These are phyloP conservation scores for Blastocystis sp. DNA, from an alignment of 352 stramenopile species.

Conservation along the genomic window DNA sequence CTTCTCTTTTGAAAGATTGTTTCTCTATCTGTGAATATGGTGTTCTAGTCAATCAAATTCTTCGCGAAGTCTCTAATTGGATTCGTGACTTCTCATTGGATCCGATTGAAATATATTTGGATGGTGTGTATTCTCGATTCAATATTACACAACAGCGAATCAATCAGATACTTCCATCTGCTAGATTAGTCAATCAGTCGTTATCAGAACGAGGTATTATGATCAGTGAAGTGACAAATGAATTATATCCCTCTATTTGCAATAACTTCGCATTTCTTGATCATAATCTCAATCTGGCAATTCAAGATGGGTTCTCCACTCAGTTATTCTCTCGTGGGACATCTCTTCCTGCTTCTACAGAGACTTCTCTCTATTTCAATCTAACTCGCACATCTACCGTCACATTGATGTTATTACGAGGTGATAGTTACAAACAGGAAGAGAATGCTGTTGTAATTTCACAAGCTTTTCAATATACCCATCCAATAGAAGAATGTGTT, in stretches of 20 bases:
- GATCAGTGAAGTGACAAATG: not conserved
- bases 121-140: not conserved
- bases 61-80: not conserved
- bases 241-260: not conserved
- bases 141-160: not conserved
- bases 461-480: not conserved
- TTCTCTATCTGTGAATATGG: too few relatives aligned
- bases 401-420: not conserved
- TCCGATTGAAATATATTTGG: too few relatives aligned
- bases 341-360: not conserved
- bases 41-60: not conserved
- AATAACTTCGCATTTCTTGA: conserved; percentile 43
- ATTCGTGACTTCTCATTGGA: too few relatives aligned
- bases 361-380: not conserved
- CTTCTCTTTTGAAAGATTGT: not conserved
- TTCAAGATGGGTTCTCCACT: conserved; percentile 42
- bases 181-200: not conserved
- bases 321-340: not conserved
- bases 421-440: not conserved
- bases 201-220: not conserved
- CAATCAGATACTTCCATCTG: not conserved
- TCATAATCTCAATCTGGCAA: not conserved
- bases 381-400: not conserved
- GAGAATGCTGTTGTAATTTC: not conserved
- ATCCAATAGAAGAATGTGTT: not conserved